phyloP scores from a whole-genome alignment of 805 yeast genomes.

The Alloascoidea hylecoeti region DNA sequence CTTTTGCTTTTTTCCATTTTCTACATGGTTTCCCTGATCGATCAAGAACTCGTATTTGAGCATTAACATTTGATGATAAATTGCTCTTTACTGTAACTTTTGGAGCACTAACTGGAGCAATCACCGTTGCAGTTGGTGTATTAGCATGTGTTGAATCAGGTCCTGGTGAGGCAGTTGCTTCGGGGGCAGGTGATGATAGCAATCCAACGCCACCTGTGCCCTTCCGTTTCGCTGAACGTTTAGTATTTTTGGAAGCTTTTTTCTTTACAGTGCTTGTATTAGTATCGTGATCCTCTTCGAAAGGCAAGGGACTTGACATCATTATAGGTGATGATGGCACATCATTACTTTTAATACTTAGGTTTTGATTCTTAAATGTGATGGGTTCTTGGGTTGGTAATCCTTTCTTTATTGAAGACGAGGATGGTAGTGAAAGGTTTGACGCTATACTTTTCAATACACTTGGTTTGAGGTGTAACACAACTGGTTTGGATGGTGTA shows the following conservation, averaged over 20 bases:
- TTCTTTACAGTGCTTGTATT: background rate
- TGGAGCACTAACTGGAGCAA: background rate
- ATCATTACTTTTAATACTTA: background rate
- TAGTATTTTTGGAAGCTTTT: background rate
- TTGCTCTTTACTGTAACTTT: background rate
- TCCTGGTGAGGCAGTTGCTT: background rate
- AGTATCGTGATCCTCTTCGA: background rate
- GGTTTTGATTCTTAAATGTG: background rate
- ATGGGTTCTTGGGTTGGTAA: background rate
- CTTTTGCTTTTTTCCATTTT: constrained; percentile 25
- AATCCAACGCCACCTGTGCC: too few species aligned
- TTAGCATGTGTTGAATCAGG: background rate
- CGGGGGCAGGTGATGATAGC: background rate
- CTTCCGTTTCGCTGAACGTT: background rate
- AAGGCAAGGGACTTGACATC: background rate
- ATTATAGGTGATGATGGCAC: background rate
- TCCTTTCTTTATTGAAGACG: background rate
- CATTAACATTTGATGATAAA: constrained; percentile 13
- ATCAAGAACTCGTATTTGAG: constrained; percentile 22
- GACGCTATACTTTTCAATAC: too few species aligned
- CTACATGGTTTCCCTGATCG: constrained; percentile 27
- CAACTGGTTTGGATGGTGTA: too few species aligned
- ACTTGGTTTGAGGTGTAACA: too few species aligned
- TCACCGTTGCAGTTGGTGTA: background rate
- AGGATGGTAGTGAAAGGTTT: background rate